Evolutionary conservation across 257 asterid genomes (phyloP).

Genomic region (Solanum microdontum): DNA sequence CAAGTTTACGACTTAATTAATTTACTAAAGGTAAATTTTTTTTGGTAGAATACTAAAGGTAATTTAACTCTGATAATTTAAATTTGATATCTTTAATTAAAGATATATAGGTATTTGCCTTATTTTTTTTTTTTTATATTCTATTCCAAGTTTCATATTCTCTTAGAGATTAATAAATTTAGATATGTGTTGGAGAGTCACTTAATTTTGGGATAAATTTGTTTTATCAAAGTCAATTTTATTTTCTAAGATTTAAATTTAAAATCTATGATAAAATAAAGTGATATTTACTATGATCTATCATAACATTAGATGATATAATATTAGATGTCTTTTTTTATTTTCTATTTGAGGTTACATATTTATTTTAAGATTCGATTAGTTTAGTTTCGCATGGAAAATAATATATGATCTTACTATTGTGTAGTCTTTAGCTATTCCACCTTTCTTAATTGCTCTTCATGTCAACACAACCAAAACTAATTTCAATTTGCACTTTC

Average conservation of each 20-base stretch:
- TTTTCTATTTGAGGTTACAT: neutral
- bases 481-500: neutral
- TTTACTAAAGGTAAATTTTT: too few relatives aligned
- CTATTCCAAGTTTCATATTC: neutral
- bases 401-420: neutral
- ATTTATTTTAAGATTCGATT: too few relatives aligned
- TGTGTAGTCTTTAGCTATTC: neutral
- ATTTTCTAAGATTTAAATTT: too few relatives aligned
- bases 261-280: neutral
- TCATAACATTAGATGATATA: neutral
- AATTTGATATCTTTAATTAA: neutral
- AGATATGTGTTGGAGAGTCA: neutral
- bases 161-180: neutral
- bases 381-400: too few relatives aligned
- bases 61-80: too few relatives aligned
- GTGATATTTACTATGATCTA: neutral
- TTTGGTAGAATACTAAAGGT: too few relatives aligned
- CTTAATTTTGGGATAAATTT: neutral
- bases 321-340: too few relatives aligned
- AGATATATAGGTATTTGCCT: too few relatives aligned
- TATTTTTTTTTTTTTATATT: too few relatives aligned
- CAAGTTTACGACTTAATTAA: neutral
- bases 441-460: neutral
- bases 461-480: too few relatives aligned
- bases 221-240: too few relatives aligned